Evolutionary conservation across 1,284 basidiomycete species (phyloP).

Genomic region (Mycena citricolor): DNA sequence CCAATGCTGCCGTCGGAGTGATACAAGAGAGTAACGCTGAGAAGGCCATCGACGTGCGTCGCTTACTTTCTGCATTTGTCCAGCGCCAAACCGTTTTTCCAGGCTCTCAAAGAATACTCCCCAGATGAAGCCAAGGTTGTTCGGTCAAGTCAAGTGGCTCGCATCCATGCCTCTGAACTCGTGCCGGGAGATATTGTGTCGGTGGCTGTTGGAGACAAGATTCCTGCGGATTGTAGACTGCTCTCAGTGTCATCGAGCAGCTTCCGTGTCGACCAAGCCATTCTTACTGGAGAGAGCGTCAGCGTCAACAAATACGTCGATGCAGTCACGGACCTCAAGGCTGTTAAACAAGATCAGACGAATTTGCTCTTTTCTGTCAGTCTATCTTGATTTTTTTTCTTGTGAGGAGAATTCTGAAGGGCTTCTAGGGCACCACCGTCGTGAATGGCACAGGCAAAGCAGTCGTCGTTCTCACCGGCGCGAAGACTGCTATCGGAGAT

Average conservation of each 20-base stretch:
- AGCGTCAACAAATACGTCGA: slow-evolving; percentile 81
- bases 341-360: slow-evolving; percentile 95
- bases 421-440: slow-evolving; percentile 81
- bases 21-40: slow-evolving; percentile 95
- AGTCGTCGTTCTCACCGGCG: slow-evolving; percentile 83
- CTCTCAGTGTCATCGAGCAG: slow-evolving; percentile 88
- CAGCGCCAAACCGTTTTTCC: slow-evolving; percentile 19
- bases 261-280: slow-evolving; percentile 92
- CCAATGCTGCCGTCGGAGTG: slow-evolving; percentile 93
- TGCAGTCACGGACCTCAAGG: slow-evolving; percentile 65
- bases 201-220: slow-evolving; percentile 89
- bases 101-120: slow-evolving; percentile 94
- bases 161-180: slow-evolving; percentile 81
- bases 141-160: slow-evolving; percentile 68
- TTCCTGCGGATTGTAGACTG: slow-evolving; percentile 91
- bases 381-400: slow-evolving; percentile 15
- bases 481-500: slow-evolving; percentile 87
- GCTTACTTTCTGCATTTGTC: slow-evolving; percentile 7
- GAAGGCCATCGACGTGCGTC: slow-evolving; percentile 88
- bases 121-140: slow-evolving; percentile 93
- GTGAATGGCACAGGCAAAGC: slow-evolving; percentile 88
- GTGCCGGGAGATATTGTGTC: slow-evolving; percentile 93
- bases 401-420: background rate
- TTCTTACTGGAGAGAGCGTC: slow-evolving; percentile 89
- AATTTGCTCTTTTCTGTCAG: slow-evolving; percentile 91